These are phyloP conservation scores for Trifolium repens DNA, from an alignment of 306 rosid species.

Conservation along the genomic window DNA sequence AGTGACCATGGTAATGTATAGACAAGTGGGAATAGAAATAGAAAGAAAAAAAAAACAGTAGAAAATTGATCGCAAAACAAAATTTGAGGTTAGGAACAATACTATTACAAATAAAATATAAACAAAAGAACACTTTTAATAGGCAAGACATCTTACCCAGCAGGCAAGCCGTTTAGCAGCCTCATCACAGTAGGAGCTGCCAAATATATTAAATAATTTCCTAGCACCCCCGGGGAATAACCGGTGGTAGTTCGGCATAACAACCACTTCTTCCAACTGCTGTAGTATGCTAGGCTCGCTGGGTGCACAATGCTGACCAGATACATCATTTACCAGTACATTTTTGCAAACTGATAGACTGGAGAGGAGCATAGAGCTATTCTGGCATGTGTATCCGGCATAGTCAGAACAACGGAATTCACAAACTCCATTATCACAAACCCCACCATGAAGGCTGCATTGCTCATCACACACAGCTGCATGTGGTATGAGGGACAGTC, in stretches of 20 bases:
- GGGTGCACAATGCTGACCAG: slow-evolving; percentile 97
- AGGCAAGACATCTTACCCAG: slow-evolving; percentile 65
- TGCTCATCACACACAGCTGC: slow-evolving; percentile 97
- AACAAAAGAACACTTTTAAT: background rate
- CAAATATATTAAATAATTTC: slow-evolving; percentile 81
- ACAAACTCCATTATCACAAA: slow-evolving; percentile 94
- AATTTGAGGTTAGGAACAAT: slow-evolving; percentile 23
- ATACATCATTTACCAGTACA: slow-evolving; percentile 71
- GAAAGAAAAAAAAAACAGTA: background rate
- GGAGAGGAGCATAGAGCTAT: slow-evolving; percentile 78
- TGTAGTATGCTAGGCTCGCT: slow-evolving; percentile 90
- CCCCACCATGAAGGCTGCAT: slow-evolving; percentile 99
- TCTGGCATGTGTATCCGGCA: slow-evolving; percentile 97
- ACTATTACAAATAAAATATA: slow-evolving; percentile 3
- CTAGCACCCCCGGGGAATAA: slow-evolving; percentile 96
- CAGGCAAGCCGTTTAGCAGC: slow-evolving; percentile 96
- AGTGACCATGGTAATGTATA: background rate
- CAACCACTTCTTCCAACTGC: slow-evolving; percentile 96
- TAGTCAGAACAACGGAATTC: slow-evolving; percentile 99
- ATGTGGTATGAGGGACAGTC: slow-evolving; percentile 34
- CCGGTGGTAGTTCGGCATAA: slow-evolving; percentile 93
- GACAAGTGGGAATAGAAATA: slow-evolving; percentile 8
- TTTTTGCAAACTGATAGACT: slow-evolving; percentile 82
- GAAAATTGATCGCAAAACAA: background rate
- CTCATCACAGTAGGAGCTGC: slow-evolving; percentile 84